These are phyloP conservation scores for Hordeum marinum DNA, from an alignment of 176 grass and related monocot species.

Conservation along the genomic window DNA sequence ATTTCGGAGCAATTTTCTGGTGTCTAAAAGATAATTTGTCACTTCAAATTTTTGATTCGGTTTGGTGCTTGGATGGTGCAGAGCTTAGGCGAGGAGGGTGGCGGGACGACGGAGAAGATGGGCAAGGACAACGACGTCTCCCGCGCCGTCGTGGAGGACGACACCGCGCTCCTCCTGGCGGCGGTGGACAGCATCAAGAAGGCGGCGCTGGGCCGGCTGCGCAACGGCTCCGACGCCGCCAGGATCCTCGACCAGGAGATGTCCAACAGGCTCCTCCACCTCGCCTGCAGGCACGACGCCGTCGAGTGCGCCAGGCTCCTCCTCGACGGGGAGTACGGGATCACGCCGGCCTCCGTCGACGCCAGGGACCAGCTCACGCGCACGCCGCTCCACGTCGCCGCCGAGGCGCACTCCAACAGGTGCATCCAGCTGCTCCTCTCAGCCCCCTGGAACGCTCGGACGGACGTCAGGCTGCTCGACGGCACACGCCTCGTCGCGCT, in stretches of 20 bases:
- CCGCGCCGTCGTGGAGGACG: slow-evolving; percentile 32
- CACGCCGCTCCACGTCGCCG: slow-evolving; percentile 52
- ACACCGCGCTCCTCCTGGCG: slow-evolving; percentile 27
- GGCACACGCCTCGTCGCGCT: slow-evolving; percentile 40
- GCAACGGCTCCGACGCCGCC: slow-evolving; percentile 38
- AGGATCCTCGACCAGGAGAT: slow-evolving; percentile 41
- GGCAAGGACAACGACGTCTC: slow-evolving; percentile 9
- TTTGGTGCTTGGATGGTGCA: background rate
- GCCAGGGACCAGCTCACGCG: slow-evolving; percentile 42
- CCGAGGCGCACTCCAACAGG: slow-evolving; percentile 41
- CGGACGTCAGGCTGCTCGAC: slow-evolving; percentile 37
- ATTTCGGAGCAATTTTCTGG: too few relatives aligned
- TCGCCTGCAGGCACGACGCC: slow-evolving; percentile 54
- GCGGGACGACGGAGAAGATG: background rate
- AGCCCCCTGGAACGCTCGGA: slow-evolving; percentile 29
- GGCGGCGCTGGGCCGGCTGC: slow-evolving; percentile 26
- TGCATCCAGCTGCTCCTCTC: slow-evolving; percentile 53
- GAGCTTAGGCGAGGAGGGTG: slow-evolving; percentile 19
- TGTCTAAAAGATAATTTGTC: background rate
- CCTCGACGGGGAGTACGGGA: slow-evolving; percentile 35
- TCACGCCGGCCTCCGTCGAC: slow-evolving; percentile 20
- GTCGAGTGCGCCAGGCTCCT: slow-evolving; percentile 48
- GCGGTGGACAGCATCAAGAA: slow-evolving; percentile 33
- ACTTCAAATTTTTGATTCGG: too few relatives aligned
- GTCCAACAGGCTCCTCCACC: slow-evolving; percentile 50